These are phyloP conservation scores for Berkeleyomyces basicola DNA, from an alignment of 2,329 filamentous ascomycete genomes.

Conservation along the genomic window DNA sequence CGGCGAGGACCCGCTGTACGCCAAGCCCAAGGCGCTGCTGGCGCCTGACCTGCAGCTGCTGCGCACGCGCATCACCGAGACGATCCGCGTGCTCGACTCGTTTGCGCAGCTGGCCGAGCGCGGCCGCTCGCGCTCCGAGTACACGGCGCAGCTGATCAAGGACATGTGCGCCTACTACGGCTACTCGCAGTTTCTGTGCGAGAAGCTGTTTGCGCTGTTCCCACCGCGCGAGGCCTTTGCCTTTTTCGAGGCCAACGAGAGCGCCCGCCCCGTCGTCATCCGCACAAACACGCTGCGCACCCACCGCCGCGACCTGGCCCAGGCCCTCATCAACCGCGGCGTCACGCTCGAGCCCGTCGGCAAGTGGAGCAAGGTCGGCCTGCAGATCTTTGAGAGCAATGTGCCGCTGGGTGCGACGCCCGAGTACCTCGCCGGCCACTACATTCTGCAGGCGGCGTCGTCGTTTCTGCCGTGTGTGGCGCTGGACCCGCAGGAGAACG, in stretches of 20 bases:
- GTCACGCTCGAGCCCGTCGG: slow-evolving; percentile 93
- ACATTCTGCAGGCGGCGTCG: slow-evolving; percentile 91
- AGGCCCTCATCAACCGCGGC: slow-evolving; percentile 86
- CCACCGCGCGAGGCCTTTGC: slow-evolving; percentile 85
- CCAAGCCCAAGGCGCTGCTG: slow-evolving; percentile 46
- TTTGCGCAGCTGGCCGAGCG: slow-evolving; percentile 68
- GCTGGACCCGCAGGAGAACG: slow-evolving; percentile 79
- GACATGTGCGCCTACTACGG: slow-evolving; percentile 96
- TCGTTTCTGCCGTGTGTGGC: slow-evolving; percentile 98
- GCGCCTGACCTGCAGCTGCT: slow-evolving; percentile 84
- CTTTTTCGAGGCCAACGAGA: slow-evolving; percentile 98
- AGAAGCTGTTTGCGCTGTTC: slow-evolving; percentile 90
- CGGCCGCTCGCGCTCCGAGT: slow-evolving; percentile 70
- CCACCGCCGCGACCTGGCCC: slow-evolving; percentile 63
- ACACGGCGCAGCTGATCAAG: slow-evolving; percentile 69
- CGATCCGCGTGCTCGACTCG: slow-evolving; percentile 77
- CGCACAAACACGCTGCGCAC: slow-evolving; percentile 87
- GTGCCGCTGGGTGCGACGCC: slow-evolving; percentile 81
- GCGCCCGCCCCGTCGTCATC: slow-evolving; percentile 81
- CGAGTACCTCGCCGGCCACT: slow-evolving; percentile 92
- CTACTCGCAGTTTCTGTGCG: slow-evolving; percentile 84
- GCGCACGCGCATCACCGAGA: slow-evolving; percentile 79
- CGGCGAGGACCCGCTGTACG: slow-evolving; percentile 40
- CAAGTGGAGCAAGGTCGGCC: slow-evolving; percentile 95
- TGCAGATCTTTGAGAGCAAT: slow-evolving; percentile 87